These are phyloP conservation scores for Leccinum olivaceopallidum DNA, from an alignment of 768 basidiomycete species.

Conservation along the genomic window DNA sequence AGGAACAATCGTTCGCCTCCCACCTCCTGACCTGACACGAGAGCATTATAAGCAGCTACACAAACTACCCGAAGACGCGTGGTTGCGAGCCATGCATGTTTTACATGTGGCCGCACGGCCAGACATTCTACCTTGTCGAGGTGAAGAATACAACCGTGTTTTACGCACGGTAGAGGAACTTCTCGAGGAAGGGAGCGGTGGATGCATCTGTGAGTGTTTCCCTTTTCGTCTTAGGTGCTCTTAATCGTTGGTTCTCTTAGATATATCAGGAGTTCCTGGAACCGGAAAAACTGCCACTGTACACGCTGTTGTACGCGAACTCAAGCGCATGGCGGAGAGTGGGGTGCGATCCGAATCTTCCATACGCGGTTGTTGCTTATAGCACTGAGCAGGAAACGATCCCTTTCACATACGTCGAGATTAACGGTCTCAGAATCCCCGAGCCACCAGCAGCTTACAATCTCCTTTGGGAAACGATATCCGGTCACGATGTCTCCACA, in stretches of 20 bases:
- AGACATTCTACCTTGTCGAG: conserved; percentile 85
- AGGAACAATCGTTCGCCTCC: conserved; percentile 34
- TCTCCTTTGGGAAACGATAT: conserved; percentile 91
- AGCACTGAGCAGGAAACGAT: conserved; percentile 68
- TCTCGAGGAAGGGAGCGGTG: conserved; percentile 90
- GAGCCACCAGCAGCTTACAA: conserved; percentile 92
- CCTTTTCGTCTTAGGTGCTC: not conserved
- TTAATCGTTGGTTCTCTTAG: conserved; percentile 39
- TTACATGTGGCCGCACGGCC: conserved; percentile 93
- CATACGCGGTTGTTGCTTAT: not conserved
- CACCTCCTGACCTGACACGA: conserved; percentile 35
- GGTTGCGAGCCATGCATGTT: conserved; percentile 85
- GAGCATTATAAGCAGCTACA: conserved; percentile 42
- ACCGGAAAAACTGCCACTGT: conserved; percentile 99
- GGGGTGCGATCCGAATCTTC: conserved; percentile 48
- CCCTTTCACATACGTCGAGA: conserved; percentile 96
- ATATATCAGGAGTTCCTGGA: conserved; percentile 98
- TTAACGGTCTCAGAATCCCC: conserved; percentile 92
- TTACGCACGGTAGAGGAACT: conserved; percentile 77
- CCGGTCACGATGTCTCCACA: conserved; percentile 65
- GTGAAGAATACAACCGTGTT: conserved; percentile 79
- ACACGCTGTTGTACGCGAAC: conserved; percentile 85
- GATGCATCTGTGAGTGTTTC: conserved; percentile 80
- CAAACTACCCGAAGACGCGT: conserved; percentile 71
- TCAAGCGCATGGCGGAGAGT: conserved; percentile 84